A percentile compares a stretch with the other conserved stretches of the same genome.
Conservation (phyloP, 179 eudicot species). For the Silene noctiflora region DNA sequence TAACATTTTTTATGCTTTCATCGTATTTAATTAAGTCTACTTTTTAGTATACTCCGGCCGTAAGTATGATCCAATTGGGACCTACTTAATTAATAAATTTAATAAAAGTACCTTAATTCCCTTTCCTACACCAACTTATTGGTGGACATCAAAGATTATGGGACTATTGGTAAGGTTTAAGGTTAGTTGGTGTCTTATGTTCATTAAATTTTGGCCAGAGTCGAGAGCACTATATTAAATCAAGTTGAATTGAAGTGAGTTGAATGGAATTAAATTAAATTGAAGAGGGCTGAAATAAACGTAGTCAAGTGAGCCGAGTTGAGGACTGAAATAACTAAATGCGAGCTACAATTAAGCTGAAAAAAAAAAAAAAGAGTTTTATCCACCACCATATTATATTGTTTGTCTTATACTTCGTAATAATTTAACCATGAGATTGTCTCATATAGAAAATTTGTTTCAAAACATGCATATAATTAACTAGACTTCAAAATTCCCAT, state of each 20-base stretch:
- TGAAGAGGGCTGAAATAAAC: too few relatives aligned
- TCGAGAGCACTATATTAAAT: too few relatives aligned
- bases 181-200: too few relatives aligned
- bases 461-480: too few relatives aligned
- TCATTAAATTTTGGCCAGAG: too few relatives aligned
- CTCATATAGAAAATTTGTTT: neutral
- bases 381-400: neutral
- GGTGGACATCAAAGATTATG: neutral
- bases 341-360: too few relatives aligned
- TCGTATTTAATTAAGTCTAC: slow-evolving; percentile 9
- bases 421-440: neutral
- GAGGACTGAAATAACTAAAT: too few relatives aligned
- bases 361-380: too few relatives aligned
- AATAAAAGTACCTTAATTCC: neutral
- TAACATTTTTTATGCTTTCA: slow-evolving; percentile 17
- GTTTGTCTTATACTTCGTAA: neutral
- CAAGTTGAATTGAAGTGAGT: too few relatives aligned
- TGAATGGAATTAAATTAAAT: too few relatives aligned
- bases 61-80: slow-evolving; percentile 5
- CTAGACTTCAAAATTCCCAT: too few relatives aligned
- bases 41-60: neutral
- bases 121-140: slow-evolving; percentile 21
- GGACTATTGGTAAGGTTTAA: neutral
- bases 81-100: neutral
- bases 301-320: too few relatives aligned